These are phyloP conservation scores for Glycine tomentella DNA, from an alignment of 306 rosid genomes.

Conservation along the genomic window DNA sequence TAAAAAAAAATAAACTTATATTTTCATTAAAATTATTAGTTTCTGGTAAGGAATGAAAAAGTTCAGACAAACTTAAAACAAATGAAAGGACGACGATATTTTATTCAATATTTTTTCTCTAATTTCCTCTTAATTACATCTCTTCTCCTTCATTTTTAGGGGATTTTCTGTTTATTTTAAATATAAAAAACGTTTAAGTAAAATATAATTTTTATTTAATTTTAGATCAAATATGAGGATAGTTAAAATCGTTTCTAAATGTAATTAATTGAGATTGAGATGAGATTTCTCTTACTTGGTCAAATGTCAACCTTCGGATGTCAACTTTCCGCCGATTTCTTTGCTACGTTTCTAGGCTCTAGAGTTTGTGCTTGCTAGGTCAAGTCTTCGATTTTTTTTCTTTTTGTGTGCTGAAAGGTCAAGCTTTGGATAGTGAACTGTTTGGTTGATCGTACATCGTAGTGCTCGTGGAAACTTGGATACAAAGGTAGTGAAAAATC, in stretches of 20 bases:
- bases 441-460: neutral
- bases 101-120: too few relatives aligned
- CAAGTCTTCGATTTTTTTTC: too few relatives aligned
- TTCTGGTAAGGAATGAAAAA: too few relatives aligned
- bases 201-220: neutral
- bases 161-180: neutral
- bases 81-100: neutral
- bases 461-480: too few relatives aligned
- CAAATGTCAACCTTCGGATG: neutral
- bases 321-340: neutral
- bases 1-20: too few relatives aligned
- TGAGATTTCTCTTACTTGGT: neutral
- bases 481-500: too few relatives aligned
- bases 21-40: too few relatives aligned
- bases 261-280: neutral
- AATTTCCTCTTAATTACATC: neutral
- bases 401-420: too few relatives aligned
- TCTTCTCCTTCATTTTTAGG: neutral
- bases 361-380: too few relatives aligned
- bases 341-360: neutral
- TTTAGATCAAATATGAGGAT: neutral
- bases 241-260: neutral
- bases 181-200: neutral
- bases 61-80: neutral
- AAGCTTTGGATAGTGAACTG: neutral